phyloP scores from a whole-genome alignment of 345 rosid genomes.

The Nephelium lappaceum region DNA sequence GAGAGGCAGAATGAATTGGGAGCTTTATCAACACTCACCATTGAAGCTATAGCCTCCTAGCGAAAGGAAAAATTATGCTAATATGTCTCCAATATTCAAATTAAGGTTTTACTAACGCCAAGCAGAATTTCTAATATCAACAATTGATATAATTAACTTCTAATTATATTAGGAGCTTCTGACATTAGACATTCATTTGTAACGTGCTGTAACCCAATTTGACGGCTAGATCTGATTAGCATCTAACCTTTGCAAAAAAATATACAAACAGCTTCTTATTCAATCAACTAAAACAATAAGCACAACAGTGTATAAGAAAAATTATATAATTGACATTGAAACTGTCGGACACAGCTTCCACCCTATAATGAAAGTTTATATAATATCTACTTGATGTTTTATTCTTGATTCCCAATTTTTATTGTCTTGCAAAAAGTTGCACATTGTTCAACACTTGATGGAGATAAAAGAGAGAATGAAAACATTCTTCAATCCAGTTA shows the following conservation, averaged over 20 bases:
- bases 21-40: neutral
- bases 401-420: neutral
- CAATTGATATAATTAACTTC: neutral
- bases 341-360: neutral
- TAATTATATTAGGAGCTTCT: neutral
- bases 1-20: neutral
- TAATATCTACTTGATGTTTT: neutral
- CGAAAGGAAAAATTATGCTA: neutral
- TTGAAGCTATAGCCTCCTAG: neutral
- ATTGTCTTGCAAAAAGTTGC: constrained; percentile 3
- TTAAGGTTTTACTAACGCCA: neutral
- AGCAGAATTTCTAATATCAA: neutral
- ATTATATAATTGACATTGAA: neutral
- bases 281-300: neutral
- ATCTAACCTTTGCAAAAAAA: too few relatives aligned
- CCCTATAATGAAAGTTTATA: neutral
- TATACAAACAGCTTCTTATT: neutral
- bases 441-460: neutral
- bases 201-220: neutral
- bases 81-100: neutral
- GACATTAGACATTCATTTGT: neutral
- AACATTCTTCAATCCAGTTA: neutral
- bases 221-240: too few relatives aligned
- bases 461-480: neutral
- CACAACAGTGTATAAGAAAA: neutral